Conservation (phyloP, 108 stramenopile genomes). For the Cylindrotheca fusiformis region DNA sequence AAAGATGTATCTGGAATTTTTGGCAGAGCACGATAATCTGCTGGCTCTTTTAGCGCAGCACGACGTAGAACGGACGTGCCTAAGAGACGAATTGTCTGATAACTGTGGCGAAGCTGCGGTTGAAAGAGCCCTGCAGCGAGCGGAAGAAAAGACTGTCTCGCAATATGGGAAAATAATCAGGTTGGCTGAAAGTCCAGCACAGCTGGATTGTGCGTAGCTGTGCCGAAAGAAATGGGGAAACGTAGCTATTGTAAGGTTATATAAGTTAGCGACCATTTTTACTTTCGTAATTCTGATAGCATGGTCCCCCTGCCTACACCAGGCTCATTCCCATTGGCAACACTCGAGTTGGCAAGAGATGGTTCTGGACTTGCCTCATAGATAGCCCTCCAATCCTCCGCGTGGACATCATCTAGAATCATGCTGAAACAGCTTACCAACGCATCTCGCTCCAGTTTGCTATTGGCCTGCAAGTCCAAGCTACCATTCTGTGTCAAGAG, state of each 20-base stretch:
- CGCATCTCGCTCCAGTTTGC: conserved; percentile 59
- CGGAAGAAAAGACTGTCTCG: conserved; percentile 36
- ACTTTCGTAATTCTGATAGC: not conserved
- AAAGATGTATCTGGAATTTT: conserved; percentile 56
- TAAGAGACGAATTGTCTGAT: conserved; percentile 34
- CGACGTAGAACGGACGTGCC: conserved; percentile 29
- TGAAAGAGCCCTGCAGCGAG: conserved; percentile 32
- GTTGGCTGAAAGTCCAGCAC: no score
- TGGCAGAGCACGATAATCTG: conserved; percentile 67
- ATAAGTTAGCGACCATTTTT: no score
- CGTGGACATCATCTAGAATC: conserved; percentile 55
- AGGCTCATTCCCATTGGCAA: not conserved
- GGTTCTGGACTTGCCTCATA: conserved; percentile 43
- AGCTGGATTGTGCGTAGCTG: no score
- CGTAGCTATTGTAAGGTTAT: no score
- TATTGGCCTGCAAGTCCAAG: conserved; percentile 55
- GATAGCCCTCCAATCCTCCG: conserved; percentile 45
- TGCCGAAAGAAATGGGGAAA: no score
- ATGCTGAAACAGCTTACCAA: conserved; percentile 50
- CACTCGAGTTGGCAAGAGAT: conserved; percentile 25
- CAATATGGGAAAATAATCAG: conserved; percentile 32
- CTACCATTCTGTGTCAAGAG: conserved; percentile 57
- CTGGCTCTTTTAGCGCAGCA: conserved; percentile 63
- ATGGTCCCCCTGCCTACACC: not conserved
- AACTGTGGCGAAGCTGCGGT: conserved; percentile 35